Conservation (phyloP, 2,329 filamentous ascomycete genomes). For the Simplicillium sp. region DNA sequence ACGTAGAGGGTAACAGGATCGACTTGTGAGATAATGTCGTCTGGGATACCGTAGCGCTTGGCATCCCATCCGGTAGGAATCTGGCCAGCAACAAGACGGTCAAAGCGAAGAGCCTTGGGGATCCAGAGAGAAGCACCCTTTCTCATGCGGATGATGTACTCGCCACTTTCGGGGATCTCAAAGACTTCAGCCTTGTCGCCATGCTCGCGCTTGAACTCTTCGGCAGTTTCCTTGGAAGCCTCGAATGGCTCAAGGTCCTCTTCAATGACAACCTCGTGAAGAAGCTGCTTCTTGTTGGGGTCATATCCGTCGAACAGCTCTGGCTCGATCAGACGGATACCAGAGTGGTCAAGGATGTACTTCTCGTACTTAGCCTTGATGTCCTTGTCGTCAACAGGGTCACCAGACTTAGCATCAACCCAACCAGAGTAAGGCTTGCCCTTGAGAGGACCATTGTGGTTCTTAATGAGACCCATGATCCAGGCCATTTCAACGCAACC, state of each 20-base stretch:
- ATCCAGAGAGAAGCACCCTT: constrained; percentile 94
- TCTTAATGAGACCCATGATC: constrained; percentile 99
- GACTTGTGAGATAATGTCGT: constrained; percentile 96
- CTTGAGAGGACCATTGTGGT: constrained; percentile 93
- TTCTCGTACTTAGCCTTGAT: constrained; percentile 97
- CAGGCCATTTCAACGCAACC: constrained; percentile 99
- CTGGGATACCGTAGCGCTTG: constrained; percentile 89
- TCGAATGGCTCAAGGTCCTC: constrained; percentile 97
- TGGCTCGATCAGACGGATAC: constrained; percentile 95
- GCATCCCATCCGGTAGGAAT: constrained; percentile 96
- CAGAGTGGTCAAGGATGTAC: constrained; percentile 88
- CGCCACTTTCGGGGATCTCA: constrained; percentile 84
- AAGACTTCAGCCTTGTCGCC: constrained; percentile 97
- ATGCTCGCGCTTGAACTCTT: constrained; percentile 95
- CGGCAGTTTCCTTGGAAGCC: constrained; percentile 90
- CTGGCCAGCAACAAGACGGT: constrained; percentile 93
- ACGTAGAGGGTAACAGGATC: constrained; percentile 95
- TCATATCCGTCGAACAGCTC: constrained; percentile 96
- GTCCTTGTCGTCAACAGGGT: constrained; percentile 96
- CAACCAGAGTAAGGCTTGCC: constrained; percentile 94
- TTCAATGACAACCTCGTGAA: constrained; percentile 95
- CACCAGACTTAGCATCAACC: constrained; percentile 89
- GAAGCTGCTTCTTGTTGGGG: constrained; percentile 95
- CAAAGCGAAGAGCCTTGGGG: constrained; percentile 93
- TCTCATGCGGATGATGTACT: constrained; percentile 89